Evolutionary conservation across 2,329 filamentous ascomycete genomes (phyloP).

Genomic region (Myriosclerotinia curreyana): DNA sequence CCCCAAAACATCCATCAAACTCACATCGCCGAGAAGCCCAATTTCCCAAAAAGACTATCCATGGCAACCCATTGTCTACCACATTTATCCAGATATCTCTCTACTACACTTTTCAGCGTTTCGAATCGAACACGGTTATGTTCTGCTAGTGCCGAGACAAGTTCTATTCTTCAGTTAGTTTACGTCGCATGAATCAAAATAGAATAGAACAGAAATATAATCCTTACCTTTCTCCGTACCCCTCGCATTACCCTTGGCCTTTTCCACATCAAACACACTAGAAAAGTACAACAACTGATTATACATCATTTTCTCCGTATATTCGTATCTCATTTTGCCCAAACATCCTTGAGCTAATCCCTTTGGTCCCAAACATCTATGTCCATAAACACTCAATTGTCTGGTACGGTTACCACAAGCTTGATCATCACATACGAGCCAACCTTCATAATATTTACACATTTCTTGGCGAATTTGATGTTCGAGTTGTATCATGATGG

Average conservation of each 20-base stretch:
- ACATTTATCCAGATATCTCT: conserved; percentile 83
- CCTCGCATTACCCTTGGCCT: conserved; percentile 56
- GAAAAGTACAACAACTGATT: conserved; percentile 91
- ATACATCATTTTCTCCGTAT: conserved; percentile 84
- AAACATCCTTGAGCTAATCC: conserved; percentile 81
- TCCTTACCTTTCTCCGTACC: conserved; percentile 46
- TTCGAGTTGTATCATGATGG: conserved; percentile 83
- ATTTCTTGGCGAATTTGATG: conserved; percentile 75
- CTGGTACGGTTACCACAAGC: conserved; percentile 83
- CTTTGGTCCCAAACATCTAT: conserved; percentile 81
- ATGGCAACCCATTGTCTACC: conserved; percentile 91
- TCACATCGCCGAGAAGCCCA: conserved; percentile 48
- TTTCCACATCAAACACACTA: conserved; percentile 84
- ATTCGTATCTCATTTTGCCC: conserved; percentile 85
- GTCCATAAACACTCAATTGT: conserved; percentile 90
- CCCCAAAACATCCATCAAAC: neutral
- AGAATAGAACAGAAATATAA: neutral
- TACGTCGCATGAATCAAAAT: neutral
- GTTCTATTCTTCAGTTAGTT: conserved; percentile 40
- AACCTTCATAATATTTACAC: conserved; percentile 85
- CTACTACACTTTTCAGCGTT: conserved; percentile 73
- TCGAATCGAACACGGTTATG: conserved; percentile 78
- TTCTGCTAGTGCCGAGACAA: conserved; percentile 67
- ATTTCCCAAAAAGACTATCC: conserved; percentile 76
- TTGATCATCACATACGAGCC: conserved; percentile 85